Evolutionary conservation across 305 asterid species (phyloP).

Genomic region (Fraxinus sp.): DNA sequence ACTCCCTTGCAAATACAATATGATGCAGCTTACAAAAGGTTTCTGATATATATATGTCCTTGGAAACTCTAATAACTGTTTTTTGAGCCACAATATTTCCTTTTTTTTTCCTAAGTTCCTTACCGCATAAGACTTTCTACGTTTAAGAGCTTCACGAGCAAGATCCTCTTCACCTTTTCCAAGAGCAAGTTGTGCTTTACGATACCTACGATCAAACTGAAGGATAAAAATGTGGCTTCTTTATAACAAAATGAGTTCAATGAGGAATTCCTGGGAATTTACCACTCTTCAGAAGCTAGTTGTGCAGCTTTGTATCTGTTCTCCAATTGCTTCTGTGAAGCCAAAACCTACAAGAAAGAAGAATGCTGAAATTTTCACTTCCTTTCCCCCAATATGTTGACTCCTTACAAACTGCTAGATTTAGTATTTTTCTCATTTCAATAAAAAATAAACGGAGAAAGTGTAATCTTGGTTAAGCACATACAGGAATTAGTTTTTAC

Average conservation of each 20-base stretch:
- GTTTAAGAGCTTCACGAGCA: slow-evolving; percentile 98
- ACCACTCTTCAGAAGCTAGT: slow-evolving; percentile 96
- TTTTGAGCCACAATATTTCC: background rate
- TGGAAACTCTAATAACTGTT: background rate
- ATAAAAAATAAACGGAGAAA: slow-evolving; percentile 1
- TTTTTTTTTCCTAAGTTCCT: slow-evolving; percentile 17
- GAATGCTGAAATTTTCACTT: slow-evolving; percentile 13
- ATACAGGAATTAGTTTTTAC: background rate
- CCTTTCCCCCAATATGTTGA: slow-evolving; percentile 1
- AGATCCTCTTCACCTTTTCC: slow-evolving; percentile 95
- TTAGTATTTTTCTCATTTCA: background rate
- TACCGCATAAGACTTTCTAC: slow-evolving; percentile 90
- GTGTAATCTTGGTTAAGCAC: background rate
- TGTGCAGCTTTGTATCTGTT: slow-evolving; percentile 87
- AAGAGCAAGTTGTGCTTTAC: slow-evolving; percentile 92
- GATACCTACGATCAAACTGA: slow-evolving; percentile 61
- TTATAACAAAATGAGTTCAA: slow-evolving; percentile 23
- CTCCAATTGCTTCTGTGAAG: slow-evolving; percentile 92
- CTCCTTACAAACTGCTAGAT: background rate
- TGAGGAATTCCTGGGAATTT: slow-evolving; percentile 22
- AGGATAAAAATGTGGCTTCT: slow-evolving; percentile 22
- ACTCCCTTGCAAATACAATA: slow-evolving; percentile 13
- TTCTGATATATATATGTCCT: slow-evolving; percentile 15
- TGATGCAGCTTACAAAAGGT: slow-evolving; percentile 2
- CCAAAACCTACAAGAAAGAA: slow-evolving; percentile 65